phyloP scores from a whole-genome alignment of 495 filamentous ascomycete species.

The Cercophora scortea region DNA sequence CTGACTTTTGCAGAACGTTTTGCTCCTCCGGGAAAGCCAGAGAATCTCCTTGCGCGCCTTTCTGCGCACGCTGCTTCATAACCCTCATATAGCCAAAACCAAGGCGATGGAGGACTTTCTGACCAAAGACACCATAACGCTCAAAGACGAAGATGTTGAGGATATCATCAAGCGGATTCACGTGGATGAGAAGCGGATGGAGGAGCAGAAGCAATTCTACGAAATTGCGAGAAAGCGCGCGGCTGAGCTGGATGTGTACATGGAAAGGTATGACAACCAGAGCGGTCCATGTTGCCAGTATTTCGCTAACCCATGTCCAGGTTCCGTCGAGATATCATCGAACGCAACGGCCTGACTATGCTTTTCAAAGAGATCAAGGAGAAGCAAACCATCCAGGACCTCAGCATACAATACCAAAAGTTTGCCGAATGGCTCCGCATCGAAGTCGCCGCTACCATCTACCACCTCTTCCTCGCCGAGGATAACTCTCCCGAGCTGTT shows the following conservation, averaged over 20 bases:
- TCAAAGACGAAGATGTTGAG: conserved; percentile 72
- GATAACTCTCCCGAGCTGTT: conserved; percentile 96
- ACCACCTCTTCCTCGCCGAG: conserved; percentile 95
- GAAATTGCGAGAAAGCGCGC: conserved; percentile 88
- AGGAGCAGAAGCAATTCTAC: conserved; percentile 90
- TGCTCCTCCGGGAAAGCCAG: conserved; percentile 83
- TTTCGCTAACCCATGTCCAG: conserved; percentile 14
- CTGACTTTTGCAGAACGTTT: conserved; percentile 30
- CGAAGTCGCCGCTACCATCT: conserved; percentile 92
- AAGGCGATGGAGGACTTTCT: conserved; percentile 79
- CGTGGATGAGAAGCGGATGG: conserved; percentile 79
- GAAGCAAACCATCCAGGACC: conserved; percentile 75
- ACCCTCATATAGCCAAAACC: conserved; percentile 72
- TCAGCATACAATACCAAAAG: conserved; percentile 92
- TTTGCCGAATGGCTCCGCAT: conserved; percentile 98
- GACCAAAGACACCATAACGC: conserved; percentile 54
- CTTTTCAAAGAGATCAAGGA: conserved; percentile 87
- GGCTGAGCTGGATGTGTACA: conserved; percentile 89
- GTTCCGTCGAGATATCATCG: conserved; percentile 51
- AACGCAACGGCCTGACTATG: conserved; percentile 76
- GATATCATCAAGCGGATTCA: conserved; percentile 73
- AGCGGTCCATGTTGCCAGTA: neutral
- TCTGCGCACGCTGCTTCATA: conserved; percentile 72
- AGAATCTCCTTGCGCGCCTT: conserved; percentile 88
- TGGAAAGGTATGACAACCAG: conserved; percentile 69